Evolutionary conservation across 2,329 filamentous ascomycete species (phyloP), one percentile per base, ranked within the genome.

Genomic region (Fusarium tupiense): DNA sequence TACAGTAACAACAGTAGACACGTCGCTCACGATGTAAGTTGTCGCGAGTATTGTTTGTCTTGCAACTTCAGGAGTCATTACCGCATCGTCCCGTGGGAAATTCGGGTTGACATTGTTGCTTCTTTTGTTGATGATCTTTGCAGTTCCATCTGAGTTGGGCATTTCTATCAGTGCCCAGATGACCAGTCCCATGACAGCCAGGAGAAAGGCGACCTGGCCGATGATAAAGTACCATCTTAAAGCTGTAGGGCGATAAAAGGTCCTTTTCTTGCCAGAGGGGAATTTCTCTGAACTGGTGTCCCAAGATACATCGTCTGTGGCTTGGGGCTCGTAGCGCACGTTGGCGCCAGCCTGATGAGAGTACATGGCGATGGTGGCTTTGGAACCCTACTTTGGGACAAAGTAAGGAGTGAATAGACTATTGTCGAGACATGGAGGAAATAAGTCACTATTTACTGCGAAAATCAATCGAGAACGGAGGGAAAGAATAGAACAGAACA

Each of bases 191-290:
- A 77, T 75, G 6, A 67, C 61, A 5, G 41, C 68, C 49, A 76
- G 41, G 40, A 79, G 64, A 47, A 73, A 68, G 14, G 61, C 17
- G 26, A 79, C 69, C 26, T 77, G 63, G 1, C 56, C 58, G 5
- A 72, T 35, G 12, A 79, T 65, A 31, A 75, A 79, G 59, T 78
- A 76, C 77, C 77, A 79, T 65, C 77, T 61, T 33, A 79, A 50
- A 26, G 77, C 74, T 33, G 77, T 79, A 8, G 77, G 77, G 19
- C 66, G 72, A 44, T 79, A 79, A 53, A 77, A 72, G 19, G 69
- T 52, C 31, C 61, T 66, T 40, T 74, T 77, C 44, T 49, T 67
- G n/a, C 50, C 40, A 10, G 66, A 56, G 8, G 76, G 62, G 26
- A 65, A 58, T 38, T 76, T 72, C 24, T 64, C 54, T 17, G 62